A percentile compares a stretch with the other conserved stretches of the same genome.
Evolutionary conservation across 2,329 filamentous ascomycete genomes (phyloP).

Genomic region (Diplocarpon rosae): DNA sequence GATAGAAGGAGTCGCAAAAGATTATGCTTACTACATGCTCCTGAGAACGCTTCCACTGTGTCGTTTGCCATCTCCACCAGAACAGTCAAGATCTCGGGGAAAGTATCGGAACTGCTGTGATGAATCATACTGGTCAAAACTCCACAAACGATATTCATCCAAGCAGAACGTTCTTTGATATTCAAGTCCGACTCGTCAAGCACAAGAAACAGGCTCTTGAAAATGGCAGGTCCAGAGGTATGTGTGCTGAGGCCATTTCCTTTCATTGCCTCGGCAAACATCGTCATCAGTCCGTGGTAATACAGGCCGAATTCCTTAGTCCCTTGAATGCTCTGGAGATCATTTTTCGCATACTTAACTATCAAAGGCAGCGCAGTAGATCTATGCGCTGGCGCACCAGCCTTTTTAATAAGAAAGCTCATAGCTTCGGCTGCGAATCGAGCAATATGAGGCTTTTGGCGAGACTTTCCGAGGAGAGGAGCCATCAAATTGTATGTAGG

Average conservation of each 20-base stretch:
- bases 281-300: constrained; percentile 78
- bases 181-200: constrained; percentile 37
- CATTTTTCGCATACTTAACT: constrained; percentile 59
- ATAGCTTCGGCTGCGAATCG: constrained; percentile 91
- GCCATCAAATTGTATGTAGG: constrained; percentile 77
- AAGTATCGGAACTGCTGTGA: constrained; percentile 64
- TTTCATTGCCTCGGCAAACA: constrained; percentile 76
- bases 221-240: constrained; percentile 45
- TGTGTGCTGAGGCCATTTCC: constrained; percentile 48
- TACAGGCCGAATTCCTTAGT: constrained; percentile 56
- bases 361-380: constrained; percentile 61
- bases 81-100: constrained; percentile 54
- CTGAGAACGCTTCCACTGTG: constrained; percentile 30
- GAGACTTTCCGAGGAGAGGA: constrained; percentile 70
- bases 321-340: constrained; percentile 46
- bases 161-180: constrained; percentile 33
- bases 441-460: constrained; percentile 76
- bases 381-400: constrained; percentile 65
- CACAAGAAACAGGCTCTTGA: constrained; percentile 37
- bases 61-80: constrained; percentile 41
- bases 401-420: constrained; percentile 87
- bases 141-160: constrained; percentile 60
- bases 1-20: constrained; percentile 37
- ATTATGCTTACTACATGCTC: constrained; percentile 23
- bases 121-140: constrained; percentile 75